phyloP scores from a whole-genome alignment of 441 rosid genomes.

The Erysimum cheiri region DNA sequence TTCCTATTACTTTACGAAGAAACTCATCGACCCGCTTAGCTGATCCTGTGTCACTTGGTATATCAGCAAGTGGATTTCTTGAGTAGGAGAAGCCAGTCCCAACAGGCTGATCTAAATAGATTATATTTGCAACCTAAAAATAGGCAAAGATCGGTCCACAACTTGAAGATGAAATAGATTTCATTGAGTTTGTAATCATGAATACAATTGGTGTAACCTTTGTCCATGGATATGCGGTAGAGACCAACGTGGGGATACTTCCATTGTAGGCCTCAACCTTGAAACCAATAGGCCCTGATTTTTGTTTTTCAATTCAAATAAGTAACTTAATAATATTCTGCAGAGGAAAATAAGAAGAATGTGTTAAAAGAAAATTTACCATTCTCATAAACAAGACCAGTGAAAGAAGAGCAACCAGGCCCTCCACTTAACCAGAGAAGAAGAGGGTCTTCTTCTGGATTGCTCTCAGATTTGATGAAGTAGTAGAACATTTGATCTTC shows the following conservation, averaged over 20 bases:
- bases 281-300: constrained; percentile 64
- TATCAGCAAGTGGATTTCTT: constrained; percentile 44
- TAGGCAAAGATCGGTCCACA: neutral
- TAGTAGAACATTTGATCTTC: constrained; percentile 66
- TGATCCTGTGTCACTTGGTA: constrained; percentile 49
- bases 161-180: neutral
- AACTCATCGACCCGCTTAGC: constrained; percentile 50
- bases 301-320: constrained; percentile 3
- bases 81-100: constrained; percentile 77
- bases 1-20: constrained; percentile 52
- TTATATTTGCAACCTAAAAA: constrained; percentile 53
- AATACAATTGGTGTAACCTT: constrained; percentile 43
- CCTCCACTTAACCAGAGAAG: constrained; percentile 80
- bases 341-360: neutral
- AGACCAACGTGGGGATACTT: constrained; percentile 59
- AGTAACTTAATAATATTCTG: neutral
- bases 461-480: constrained; percentile 63
- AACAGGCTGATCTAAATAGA: constrained; percentile 69
- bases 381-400: constrained; percentile 57
- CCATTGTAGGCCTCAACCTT: constrained; percentile 56
- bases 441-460: constrained; percentile 57
- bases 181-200: neutral
- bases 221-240: constrained; percentile 73
- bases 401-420: constrained; percentile 72
- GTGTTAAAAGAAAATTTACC: constrained; percentile 46